Conservation (phyloP, 495 filamentous ascomycete genomes). For the Annulohypoxylon maeteangense region DNA sequence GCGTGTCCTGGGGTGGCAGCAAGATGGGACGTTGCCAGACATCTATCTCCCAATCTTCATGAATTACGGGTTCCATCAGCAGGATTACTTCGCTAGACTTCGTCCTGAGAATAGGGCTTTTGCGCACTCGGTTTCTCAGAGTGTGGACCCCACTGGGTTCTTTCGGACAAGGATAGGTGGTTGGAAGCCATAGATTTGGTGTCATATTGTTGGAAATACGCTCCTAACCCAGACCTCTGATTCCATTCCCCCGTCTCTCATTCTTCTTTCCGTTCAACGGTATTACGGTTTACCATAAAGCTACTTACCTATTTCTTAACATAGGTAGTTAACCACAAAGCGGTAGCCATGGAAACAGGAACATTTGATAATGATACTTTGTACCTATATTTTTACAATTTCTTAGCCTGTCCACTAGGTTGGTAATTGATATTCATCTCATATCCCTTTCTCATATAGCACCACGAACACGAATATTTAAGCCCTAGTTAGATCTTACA, state of each 20-base stretch:
- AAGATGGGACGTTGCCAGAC: conserved; percentile 60
- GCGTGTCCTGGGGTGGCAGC: conserved; percentile 48
- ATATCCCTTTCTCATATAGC: no score
- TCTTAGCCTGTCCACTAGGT: no score
- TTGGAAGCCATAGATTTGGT: conserved; percentile 43
- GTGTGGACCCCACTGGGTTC: conserved; percentile 64
- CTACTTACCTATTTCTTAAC: no score
- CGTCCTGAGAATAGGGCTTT: conserved; percentile 54
- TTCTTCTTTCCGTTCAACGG: background rate
- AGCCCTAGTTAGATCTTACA: no score
- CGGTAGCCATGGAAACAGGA: no score
- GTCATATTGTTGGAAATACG: background rate
- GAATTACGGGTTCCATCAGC: conserved; percentile 65
- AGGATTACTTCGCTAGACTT: conserved; percentile 66
- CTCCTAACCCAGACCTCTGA: background rate
- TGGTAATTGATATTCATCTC: no score
- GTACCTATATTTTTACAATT: background rate
- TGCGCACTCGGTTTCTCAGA: conserved; percentile 51
- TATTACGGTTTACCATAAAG: background rate
- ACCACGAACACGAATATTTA: no score
- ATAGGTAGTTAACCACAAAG: no score
- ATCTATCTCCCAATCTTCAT: conserved; percentile 65
- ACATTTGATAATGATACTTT: background rate
- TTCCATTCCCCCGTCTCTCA: background rate
- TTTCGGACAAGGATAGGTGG: conserved; percentile 66